These are phyloP conservation scores for Zea luxurians DNA, from an alignment of 176 grass and related monocot genomes.

Conservation along the genomic window DNA sequence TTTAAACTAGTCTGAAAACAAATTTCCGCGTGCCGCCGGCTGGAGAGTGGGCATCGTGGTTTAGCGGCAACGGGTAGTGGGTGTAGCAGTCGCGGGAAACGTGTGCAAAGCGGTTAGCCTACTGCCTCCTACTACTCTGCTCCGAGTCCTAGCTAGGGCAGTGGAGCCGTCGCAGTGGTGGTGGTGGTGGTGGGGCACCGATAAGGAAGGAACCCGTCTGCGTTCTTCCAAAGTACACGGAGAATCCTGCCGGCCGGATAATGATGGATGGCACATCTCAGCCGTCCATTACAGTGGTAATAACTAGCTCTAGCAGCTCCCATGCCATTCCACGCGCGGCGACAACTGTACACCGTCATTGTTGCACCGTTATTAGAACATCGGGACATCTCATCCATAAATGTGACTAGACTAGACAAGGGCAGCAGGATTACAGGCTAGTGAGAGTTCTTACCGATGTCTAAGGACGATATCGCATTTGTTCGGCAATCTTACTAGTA, in stretches of 20 bases:
- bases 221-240: constrained; percentile 6
- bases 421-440: not conserved
- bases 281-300: not conserved
- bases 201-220: constrained; percentile 16
- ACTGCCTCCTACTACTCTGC: constrained; percentile 37
- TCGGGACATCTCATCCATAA: not conserved
- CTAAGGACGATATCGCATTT: no score
- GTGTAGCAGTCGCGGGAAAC: constrained; percentile 50
- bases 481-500: not conserved
- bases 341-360: not conserved
- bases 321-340: not conserved
- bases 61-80: constrained; percentile 18
- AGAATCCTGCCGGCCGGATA: constrained; percentile 33
- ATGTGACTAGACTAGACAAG: not conserved
- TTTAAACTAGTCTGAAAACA: no score
- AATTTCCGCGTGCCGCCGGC: not conserved
- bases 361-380: not conserved
- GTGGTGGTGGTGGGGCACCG: constrained; percentile 25
- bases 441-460: no score
- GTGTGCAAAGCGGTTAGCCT: constrained; percentile 47
- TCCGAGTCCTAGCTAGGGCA: constrained; percentile 41
- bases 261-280: constrained; percentile 11
- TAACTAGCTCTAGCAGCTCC: not conserved
- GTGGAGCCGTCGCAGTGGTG: no score
- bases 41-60: constrained; percentile 31